Evolutionary conservation across 306 rosid genomes (phyloP).

Genomic region (Macrotyloma uniflorum): DNA sequence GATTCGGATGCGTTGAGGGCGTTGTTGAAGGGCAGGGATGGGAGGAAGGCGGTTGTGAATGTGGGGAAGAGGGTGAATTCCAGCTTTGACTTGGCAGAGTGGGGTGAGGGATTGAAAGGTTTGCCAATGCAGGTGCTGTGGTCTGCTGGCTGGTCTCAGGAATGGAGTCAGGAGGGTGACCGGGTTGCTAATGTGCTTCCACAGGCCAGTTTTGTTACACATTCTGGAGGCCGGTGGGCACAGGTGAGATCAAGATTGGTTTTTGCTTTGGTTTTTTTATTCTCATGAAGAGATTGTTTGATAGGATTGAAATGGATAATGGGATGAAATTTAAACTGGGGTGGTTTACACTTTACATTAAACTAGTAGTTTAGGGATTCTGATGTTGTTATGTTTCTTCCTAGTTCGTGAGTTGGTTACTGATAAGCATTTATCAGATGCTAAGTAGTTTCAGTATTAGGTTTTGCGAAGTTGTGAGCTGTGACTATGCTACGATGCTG

Average conservation of each 20-base stretch:
- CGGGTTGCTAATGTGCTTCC: slow-evolving; percentile 72
- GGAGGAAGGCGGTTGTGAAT: slow-evolving; percentile 67
- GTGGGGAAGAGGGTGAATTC: slow-evolving; percentile 73
- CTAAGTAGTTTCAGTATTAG: neutral
- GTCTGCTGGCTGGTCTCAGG: slow-evolving; percentile 78
- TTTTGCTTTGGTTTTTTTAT: slow-evolving; percentile 9
- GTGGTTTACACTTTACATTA: neutral
- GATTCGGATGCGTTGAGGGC: slow-evolving; percentile 74
- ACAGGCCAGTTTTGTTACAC: slow-evolving; percentile 62
- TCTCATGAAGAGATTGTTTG: slow-evolving; percentile 20
- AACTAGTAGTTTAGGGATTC: neutral
- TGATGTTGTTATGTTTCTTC: neutral
- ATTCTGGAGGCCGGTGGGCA: slow-evolving; percentile 90
- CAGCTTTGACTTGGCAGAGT: slow-evolving; percentile 82
- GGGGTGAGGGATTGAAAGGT: slow-evolving; percentile 80
- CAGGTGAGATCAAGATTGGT: slow-evolving; percentile 63
- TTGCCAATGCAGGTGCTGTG: slow-evolving; percentile 82
- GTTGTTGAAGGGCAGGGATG: slow-evolving; percentile 74
- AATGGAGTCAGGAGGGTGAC: slow-evolving; percentile 82
- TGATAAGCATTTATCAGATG: neutral
- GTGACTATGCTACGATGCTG: neutral
- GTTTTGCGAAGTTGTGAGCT: slow-evolving; percentile 3
- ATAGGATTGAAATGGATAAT: slow-evolving; percentile 14
- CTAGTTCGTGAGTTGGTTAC: neutral
- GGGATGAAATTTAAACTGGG: neutral